Conservation (phyloP, 2,329 filamentous ascomycete species). For the Venturia oleaginea region DNA sequence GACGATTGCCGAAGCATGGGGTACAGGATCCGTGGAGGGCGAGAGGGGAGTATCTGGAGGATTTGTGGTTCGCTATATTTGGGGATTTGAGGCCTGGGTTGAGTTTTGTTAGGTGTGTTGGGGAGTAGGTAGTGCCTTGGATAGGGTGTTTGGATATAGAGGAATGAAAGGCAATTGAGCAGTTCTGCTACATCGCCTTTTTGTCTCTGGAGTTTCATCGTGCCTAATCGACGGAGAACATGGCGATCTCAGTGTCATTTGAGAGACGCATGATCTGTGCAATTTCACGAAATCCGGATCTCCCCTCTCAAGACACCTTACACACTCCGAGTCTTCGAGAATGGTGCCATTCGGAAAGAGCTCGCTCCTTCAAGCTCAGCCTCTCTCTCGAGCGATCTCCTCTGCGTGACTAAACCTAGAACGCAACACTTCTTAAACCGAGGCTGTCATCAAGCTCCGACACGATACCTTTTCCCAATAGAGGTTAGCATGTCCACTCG, state of each 20-base stretch:
- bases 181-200: no score
- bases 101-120: slow-evolving; percentile 22
- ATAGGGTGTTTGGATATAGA: neutral
- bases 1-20: slow-evolving; percentile 40
- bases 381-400: no score
- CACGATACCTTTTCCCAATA: neutral
- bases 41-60: slow-evolving; percentile 34
- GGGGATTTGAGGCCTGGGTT: slow-evolving; percentile 34
- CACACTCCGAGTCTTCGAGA: no score
- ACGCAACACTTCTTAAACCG: neutral
- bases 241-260: no score
- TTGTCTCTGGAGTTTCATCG: no score
- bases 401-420: neutral
- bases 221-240: no score
- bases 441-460: neutral
- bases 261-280: no score
- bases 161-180: neutral
- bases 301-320: no score
- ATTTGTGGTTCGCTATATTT: slow-evolving; percentile 34
- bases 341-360: no score
- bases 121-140: neutral
- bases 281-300: no score
- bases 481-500: neutral
- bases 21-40: slow-evolving; percentile 35
- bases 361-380: no score